Percentiles rank a stretch among this genome's conserved stretches.
These are phyloP conservation scores for Russula brevipes DNA, from an alignment of 768 basidiomycete species.

Conservation along the genomic window DNA sequence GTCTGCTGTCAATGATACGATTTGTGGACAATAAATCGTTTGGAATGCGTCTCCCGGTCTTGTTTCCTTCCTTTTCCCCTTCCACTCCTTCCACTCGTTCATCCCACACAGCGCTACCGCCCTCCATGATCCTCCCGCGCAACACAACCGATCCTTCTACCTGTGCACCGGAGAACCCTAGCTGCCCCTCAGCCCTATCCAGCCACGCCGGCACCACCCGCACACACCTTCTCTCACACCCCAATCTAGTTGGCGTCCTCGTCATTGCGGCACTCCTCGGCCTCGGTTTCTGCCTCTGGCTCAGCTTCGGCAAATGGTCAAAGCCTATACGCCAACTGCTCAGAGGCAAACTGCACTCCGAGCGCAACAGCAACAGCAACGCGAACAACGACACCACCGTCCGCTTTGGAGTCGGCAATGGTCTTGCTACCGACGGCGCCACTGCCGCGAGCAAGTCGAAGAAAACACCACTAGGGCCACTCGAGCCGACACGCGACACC, in stretches of 20 bases:
- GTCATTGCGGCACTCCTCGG: conserved; percentile 25
- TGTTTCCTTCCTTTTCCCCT: background rate
- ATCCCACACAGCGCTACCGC: background rate
- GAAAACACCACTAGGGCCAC: too few relatives aligned
- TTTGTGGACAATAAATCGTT: background rate
- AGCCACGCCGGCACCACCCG: background rate
- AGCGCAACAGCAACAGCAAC: background rate
- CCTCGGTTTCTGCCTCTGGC: conserved; percentile 26
- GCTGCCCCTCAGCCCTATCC: background rate
- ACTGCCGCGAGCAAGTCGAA: background rate
- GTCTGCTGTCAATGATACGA: background rate
- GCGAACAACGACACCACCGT: too few relatives aligned
- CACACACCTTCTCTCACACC: conserved; percentile 18
- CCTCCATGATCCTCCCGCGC: conserved; percentile 11
- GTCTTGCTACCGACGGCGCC: background rate
- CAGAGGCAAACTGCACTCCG: background rate
- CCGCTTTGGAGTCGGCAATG: background rate
- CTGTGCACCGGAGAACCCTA: conserved; percentile 1
- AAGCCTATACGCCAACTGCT: conserved; percentile 22
- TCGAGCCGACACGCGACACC: background rate
- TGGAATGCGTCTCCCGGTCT: conserved; percentile 2
- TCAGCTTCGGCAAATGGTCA: conserved; percentile 29
- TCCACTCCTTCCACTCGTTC: background rate
- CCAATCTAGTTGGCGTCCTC: conserved; percentile 30
- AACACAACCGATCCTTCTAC: background rate